Percentiles rank a stretch among this genome's conserved stretches.
phyloP scores from a whole-genome alignment of 257 asterid genomes.

The Solanum bukasovii region DNA sequence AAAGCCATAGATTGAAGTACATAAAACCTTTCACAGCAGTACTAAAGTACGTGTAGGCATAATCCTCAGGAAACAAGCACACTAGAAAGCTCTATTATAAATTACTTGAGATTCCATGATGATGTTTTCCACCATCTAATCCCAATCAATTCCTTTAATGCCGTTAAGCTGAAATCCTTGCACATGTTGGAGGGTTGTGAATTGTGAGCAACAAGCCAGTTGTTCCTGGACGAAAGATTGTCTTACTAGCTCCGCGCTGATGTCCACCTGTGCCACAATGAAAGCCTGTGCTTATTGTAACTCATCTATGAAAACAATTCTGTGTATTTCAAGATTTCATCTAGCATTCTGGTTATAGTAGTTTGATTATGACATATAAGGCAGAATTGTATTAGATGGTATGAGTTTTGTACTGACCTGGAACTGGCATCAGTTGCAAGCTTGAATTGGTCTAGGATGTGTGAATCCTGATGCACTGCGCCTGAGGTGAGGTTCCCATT shows the following conservation, averaged over 20 bases:
- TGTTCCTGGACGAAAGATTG: background rate
- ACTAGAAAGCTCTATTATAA: background rate
- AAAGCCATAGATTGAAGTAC: background rate
- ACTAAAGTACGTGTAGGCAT: background rate
- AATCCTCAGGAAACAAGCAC: background rate
- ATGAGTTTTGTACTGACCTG: conserved; percentile 16
- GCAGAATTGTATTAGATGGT: background rate
- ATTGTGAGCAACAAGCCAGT: background rate
- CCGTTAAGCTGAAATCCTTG: background rate
- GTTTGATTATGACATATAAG: background rate
- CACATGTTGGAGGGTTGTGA: background rate
- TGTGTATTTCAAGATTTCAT: background rate
- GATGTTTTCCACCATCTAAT: background rate
- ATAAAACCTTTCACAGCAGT: background rate
- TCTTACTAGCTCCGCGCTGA: background rate
- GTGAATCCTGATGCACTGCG: conserved; percentile 18
- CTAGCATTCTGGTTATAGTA: background rate
- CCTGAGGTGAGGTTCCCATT: conserved; percentile 24
- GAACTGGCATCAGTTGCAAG: conserved; percentile 45
- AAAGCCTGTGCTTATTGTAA: background rate
- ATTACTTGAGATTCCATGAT: background rate
- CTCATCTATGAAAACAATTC: background rate
- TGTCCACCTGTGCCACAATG: background rate
- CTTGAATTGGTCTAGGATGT: conserved; percentile 37
- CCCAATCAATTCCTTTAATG: background rate